phyloP scores from a whole-genome alignment of 2,329 filamentous ascomycete species.

The Dothiorella sarmentorum region DNA sequence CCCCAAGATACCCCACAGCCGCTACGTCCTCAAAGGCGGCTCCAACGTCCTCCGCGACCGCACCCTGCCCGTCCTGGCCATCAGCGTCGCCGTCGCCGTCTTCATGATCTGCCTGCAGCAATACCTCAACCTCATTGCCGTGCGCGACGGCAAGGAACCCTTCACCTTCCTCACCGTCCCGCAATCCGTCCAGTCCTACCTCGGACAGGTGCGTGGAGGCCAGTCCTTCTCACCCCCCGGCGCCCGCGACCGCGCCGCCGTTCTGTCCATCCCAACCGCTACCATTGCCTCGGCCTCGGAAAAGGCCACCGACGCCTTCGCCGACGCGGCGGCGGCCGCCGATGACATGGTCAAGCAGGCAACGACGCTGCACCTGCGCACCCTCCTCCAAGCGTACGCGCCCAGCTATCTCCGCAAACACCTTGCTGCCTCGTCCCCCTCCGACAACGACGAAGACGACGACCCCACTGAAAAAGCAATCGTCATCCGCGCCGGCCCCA shows the following conservation, averaged over 20 bases:
- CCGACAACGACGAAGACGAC: slow-evolving; percentile 17
- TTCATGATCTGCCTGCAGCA: slow-evolving; percentile 61
- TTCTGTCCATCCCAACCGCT: background rate
- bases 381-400: background rate
- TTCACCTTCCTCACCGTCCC: slow-evolving; percentile 49
- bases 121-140: slow-evolving; percentile 55
- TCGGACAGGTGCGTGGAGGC: slow-evolving; percentile 19
- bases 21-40: slow-evolving; percentile 61
- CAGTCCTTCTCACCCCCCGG: slow-evolving; percentile 24
- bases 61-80: slow-evolving; percentile 54
- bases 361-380: background rate
- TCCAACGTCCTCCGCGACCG: slow-evolving; percentile 41
- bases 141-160: slow-evolving; percentile 48
- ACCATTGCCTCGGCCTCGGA: background rate
- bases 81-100: slow-evolving; percentile 60
- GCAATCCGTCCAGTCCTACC: slow-evolving; percentile 41
- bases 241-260: slow-evolving; percentile 13
- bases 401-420: background rate
- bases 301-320: background rate
- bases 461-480: slow-evolving; percentile 31
- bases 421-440: background rate
- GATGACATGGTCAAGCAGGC: background rate
- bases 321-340: background rate
- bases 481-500: slow-evolving; percentile 33
- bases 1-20: slow-evolving; percentile 49